Evolutionary conservation across 768 basidiomycete genomes (phyloP).

Genomic region (Kwoniella heveanensis): DNA sequence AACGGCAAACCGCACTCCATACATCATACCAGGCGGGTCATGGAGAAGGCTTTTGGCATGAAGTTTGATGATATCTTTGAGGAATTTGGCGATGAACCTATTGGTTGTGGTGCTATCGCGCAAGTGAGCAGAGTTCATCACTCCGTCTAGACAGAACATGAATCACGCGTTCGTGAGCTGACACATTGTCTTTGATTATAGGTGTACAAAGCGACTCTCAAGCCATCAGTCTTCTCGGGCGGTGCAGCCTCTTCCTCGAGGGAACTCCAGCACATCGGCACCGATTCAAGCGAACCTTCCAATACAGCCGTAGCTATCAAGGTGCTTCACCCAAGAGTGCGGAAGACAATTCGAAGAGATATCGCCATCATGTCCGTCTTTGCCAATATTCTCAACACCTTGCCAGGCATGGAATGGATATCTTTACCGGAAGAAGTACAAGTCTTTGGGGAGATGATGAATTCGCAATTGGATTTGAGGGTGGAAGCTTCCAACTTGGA

Average conservation of each 20-base stretch:
- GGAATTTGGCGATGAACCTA: slow-evolving; percentile 79
- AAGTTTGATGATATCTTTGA: slow-evolving; percentile 88
- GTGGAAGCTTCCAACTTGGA: slow-evolving; percentile 85
- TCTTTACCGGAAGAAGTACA: slow-evolving; percentile 92
- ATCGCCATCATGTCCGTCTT: slow-evolving; percentile 95
- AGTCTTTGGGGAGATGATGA: slow-evolving; percentile 96
- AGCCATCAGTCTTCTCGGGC: slow-evolving; percentile 70
- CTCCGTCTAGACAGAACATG: no score
- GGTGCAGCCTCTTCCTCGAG: slow-evolving; percentile 77
- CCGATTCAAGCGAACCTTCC: slow-evolving; percentile 2
- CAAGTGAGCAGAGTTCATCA: slow-evolving; percentile 65
- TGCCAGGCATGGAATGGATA: slow-evolving; percentile 96
- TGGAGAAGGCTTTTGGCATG: slow-evolving; percentile 79
- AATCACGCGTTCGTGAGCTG: no score
- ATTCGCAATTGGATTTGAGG: slow-evolving; percentile 85
- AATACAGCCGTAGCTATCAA: slow-evolving; percentile 90
- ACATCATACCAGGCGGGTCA: slow-evolving; percentile 73
- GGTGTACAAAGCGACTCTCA: slow-evolving; percentile 88
- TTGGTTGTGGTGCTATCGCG: slow-evolving; percentile 98
- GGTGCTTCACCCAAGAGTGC: slow-evolving; percentile 84
- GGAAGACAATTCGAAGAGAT: slow-evolving; percentile 80
- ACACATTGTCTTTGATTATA: slow-evolving; percentile 45
- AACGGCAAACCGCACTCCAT: slow-evolving; percentile 79
- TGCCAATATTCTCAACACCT: slow-evolving; percentile 69
- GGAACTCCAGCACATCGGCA: slow-evolving; percentile 51